Evolutionary conservation across 2,329 filamentous ascomycete species (phyloP), one percentile per base, ranked within the genome.

Genomic region (Trichoderma pleuroti): DNA sequence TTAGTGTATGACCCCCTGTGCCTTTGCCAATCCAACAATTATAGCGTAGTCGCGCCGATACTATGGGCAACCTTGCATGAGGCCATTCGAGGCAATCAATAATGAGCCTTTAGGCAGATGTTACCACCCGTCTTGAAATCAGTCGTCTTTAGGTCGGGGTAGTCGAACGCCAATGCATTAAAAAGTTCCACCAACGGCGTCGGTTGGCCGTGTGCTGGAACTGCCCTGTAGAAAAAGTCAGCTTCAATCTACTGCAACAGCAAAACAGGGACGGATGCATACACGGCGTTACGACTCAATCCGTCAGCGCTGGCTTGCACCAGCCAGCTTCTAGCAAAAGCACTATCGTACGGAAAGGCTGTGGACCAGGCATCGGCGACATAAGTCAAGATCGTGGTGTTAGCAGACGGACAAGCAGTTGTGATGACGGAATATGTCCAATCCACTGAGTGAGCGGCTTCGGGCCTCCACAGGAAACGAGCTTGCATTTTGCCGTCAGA

Each of bases 1-100:
- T 21, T n/a, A 12, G n/a, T 49, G 10, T 21, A n/a, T 9, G 0
- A n/a, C 2, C 18, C 8, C 4, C 18, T 10, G 0, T 42, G 8
- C 1, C 8, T 42, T 10, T 42, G 4, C 39, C 39, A n/a, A 4
- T 42, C 8, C 39, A 39, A 18, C 34, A 16, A 16, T 39, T 39
- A 7, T 39, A 39, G 34, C 34, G 14, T 46, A n/a, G 42, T n/a
- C 11, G 10, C 42, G 42, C 42, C 42, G 10, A 49, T 7, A 49
- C 5, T 12, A 21, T 49, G 0, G 2, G 42, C n/a, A 6, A 49
- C 0, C 10, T 5, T 10, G 42, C 10, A 21, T 21, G 36, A 42
- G 1, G 16, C 36, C 4, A 10, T 49, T n/a, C 1, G 9, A 21
- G 42, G 1, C n/a, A 12, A 12, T 49, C n/a, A 21, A n/a, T 21